phyloP scores from a whole-genome alignment of 2,329 filamentous ascomycete species.

The Pestalotiopsis sp. region DNA sequence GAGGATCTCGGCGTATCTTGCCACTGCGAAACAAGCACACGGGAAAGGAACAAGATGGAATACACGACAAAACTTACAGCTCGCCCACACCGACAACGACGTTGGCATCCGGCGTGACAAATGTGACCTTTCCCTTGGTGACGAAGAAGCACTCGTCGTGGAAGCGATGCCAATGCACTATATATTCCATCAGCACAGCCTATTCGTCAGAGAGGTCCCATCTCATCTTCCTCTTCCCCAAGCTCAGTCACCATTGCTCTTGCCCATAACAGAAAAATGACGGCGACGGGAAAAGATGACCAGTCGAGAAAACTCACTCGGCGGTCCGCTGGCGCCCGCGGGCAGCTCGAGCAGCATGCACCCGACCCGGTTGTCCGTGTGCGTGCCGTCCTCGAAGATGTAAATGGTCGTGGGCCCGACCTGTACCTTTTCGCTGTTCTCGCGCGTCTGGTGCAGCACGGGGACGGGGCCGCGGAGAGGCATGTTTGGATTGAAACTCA shows the following conservation, averaged over 20 bases:
- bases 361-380: conserved; percentile 37
- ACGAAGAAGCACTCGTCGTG: conserved; percentile 41
- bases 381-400: conserved; percentile 37
- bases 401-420: conserved; percentile 37
- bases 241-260: no score
- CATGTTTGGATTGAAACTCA: conserved; percentile 29
- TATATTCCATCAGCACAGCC: neutral
- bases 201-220: no score
- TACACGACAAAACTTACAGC: conserved; percentile 15
- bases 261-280: no score
- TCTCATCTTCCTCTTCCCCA: neutral
- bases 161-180: conserved; percentile 41
- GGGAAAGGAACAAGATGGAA: neutral
- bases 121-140: conserved; percentile 35
- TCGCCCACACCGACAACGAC: conserved; percentile 33
- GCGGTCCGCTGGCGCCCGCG: conserved; percentile 34
- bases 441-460: conserved; percentile 32
- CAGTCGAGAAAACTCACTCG: no score
- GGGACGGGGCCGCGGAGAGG: conserved; percentile 34
- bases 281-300: no score
- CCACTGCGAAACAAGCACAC: neutral
- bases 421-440: conserved; percentile 32
- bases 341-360: conserved; percentile 35
- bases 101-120: conserved; percentile 36
- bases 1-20: neutral